Conservation (phyloP, 768 basidiomycete species). For the Daedalea quercina region DNA sequence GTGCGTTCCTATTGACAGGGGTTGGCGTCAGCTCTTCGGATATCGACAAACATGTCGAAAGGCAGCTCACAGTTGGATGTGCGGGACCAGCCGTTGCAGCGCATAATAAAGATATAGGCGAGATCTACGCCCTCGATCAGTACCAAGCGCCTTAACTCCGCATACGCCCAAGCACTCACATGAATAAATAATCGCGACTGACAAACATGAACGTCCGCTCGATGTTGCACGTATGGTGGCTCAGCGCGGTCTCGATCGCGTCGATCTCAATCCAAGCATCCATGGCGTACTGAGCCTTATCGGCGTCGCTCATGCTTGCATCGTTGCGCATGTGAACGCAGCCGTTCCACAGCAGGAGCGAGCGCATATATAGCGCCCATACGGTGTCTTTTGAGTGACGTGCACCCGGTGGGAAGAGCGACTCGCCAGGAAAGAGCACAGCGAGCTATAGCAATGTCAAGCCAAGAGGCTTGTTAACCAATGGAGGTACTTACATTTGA, state of each 20-base stretch:
- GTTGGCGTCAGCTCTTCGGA: slow-evolving; percentile 27
- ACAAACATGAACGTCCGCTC: slow-evolving; percentile 65
- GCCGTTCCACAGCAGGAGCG: slow-evolving; percentile 66
- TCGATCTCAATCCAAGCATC: slow-evolving; percentile 69
- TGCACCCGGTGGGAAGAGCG: slow-evolving; percentile 26
- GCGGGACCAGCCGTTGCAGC: slow-evolving; percentile 57
- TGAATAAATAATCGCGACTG: slow-evolving; percentile 70
- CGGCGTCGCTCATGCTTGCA: slow-evolving; percentile 33
- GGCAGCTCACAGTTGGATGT: slow-evolving; percentile 40
- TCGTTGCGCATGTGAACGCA: slow-evolving; percentile 56
- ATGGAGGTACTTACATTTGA: slow-evolving; percentile 43
- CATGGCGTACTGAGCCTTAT: slow-evolving; percentile 57
- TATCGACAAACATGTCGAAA: slow-evolving; percentile 31
- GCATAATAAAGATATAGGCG: slow-evolving; percentile 68
- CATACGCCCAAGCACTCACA: slow-evolving; percentile 37
- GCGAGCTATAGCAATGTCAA: slow-evolving; percentile 42
- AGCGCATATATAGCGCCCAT: slow-evolving; percentile 69
- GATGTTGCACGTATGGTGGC: slow-evolving; percentile 57
- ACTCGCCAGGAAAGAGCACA: slow-evolving; percentile 73
- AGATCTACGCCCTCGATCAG: slow-evolving; percentile 34
- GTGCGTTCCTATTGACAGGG: slow-evolving; percentile 14
- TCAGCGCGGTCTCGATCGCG: slow-evolving; percentile 53
- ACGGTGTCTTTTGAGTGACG: slow-evolving; percentile 54
- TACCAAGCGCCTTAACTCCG: not conserved
- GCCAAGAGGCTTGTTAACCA: not conserved